phyloP scores from a whole-genome alignment of 768 basidiomycete species.

The Termitomyces sp. region DNA sequence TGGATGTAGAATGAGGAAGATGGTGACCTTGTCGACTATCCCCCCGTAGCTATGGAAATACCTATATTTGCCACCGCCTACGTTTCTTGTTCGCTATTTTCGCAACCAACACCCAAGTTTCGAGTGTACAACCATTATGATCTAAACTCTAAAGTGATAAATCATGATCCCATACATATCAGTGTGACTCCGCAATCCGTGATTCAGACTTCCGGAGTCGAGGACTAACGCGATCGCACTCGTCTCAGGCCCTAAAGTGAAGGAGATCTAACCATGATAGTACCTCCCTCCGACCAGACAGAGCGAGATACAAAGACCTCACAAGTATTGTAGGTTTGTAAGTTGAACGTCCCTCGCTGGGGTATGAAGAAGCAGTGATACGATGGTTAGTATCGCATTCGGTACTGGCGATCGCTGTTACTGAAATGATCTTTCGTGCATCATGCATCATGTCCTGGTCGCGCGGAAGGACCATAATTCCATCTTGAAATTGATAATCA shows the following conservation, averaged over 20 bases:
- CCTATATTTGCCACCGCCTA: not conserved
- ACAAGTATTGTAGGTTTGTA: not conserved
- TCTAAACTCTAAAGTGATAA: not conserved
- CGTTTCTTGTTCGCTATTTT: not conserved
- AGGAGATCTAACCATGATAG: not conserved
- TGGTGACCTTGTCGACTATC: not conserved
- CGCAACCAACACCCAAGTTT: not conserved
- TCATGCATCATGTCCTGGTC: not conserved
- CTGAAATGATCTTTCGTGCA: not conserved
- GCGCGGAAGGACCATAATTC: not conserved
- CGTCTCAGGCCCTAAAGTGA: not conserved
- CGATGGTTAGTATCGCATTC: not conserved
- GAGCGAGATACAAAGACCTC: no score
- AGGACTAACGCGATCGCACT: not conserved
- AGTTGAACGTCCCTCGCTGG: not conserved
- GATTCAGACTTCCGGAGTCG: not conserved
- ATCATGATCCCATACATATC: not conserved
- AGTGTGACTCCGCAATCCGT: not conserved
- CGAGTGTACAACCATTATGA: no score
- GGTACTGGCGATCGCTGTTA: not conserved
- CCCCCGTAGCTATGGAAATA: not conserved
- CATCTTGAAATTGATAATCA: not conserved
- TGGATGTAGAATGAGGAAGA: not conserved
- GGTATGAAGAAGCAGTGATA: not conserved
- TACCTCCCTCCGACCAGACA: not conserved